Conservation (phyloP, 1,284 basidiomycete species). For the Apiotrichum akiyoshidainum region DNA sequence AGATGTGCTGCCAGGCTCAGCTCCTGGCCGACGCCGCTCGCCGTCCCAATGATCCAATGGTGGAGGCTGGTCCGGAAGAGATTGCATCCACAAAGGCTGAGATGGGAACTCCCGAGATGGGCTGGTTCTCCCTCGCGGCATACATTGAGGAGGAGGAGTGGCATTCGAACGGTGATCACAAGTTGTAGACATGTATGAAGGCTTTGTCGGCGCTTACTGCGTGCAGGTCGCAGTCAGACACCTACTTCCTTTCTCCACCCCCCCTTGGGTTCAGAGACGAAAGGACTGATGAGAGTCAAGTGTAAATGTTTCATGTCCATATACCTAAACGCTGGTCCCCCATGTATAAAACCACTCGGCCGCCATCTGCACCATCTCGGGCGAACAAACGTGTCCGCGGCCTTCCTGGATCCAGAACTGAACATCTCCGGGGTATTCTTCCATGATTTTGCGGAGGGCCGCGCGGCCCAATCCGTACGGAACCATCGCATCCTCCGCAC, state of each 20-base stretch:
- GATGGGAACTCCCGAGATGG: conserved; percentile 44
- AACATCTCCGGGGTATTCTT: conserved; percentile 22
- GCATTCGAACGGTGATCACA: conserved; percentile 36
- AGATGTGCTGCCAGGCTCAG: conserved; percentile 44
- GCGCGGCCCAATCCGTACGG: conserved; percentile 28
- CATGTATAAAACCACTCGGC: conserved; percentile 46
- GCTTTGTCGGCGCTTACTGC: too few species aligned
- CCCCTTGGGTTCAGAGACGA: too few species aligned
- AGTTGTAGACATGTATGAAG: conserved; percentile 16
- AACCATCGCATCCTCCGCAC: conserved; percentile 46
- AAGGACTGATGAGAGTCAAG: too few species aligned
- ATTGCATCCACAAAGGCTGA: conserved; percentile 36
- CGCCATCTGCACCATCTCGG: conserved; percentile 43
- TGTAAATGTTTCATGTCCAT: too few species aligned
- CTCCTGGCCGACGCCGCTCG: conserved; percentile 41
- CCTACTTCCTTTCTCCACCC: too few species aligned
- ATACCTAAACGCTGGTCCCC: conserved; percentile 13
- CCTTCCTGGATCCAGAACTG: conserved; percentile 28
- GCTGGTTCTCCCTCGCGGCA: conserved; percentile 41
- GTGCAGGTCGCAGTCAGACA: too few species aligned
- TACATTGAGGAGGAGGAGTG: conserved; percentile 44
- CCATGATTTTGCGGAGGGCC: conserved; percentile 37
- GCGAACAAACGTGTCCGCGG: conserved; percentile 19
- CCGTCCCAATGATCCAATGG: conserved; percentile 25
- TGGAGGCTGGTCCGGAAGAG: conserved; percentile 35